Base-by-base conservation (phyloP, 331 rosid genomes). In the Rosa hybrid region DNA sequence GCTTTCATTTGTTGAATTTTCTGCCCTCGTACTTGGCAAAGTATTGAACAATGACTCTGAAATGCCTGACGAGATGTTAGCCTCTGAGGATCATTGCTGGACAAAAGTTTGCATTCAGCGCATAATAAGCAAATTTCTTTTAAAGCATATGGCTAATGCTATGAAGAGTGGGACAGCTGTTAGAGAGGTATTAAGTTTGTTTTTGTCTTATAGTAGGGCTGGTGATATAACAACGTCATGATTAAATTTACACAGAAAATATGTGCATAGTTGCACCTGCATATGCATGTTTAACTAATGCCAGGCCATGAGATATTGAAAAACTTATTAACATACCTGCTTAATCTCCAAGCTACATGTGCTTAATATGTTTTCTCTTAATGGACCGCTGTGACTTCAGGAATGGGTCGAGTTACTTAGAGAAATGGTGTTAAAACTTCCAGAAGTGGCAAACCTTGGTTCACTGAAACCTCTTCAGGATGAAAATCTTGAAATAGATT, bases 401-500 rank as follows among this genome's bases (percentile, higher is more conserved):
- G 99, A 90, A 80, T 95, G 99, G 99, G 80, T 93, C 27, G 86
- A 89, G 79, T 81, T 95, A 68, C 87, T 95, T 72, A 88, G 87
- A 78, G 90, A 90, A 87, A 93, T 95, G 96, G 92, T 90, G 82
- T 81, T 89, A 80, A 93, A 88, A 82, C 94, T 93, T 76, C 97
- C 97, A 16, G 88, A 87, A 44, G 84, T 90, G 77, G 88, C 87
- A 68, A 89, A 88, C 81, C 89, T 95, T 53, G 80, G 80, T 70
- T 91, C 93, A 42, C 87, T 95, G 70, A 59, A 50, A 86, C 88
- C 56, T 49, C 81, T 95, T 59, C 86, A 86, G 79, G 86, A 90
- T 74, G 88, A 88, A 21, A 96, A 90, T 62, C 89, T 85, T 39
- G 98, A 95, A 86, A 86, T 79, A 14, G 90, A 86, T 87, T 93